phyloP scores from a whole-genome alignment of 2,329 filamentous ascomycete species.

The Colletotrichum plurivorum region DNA sequence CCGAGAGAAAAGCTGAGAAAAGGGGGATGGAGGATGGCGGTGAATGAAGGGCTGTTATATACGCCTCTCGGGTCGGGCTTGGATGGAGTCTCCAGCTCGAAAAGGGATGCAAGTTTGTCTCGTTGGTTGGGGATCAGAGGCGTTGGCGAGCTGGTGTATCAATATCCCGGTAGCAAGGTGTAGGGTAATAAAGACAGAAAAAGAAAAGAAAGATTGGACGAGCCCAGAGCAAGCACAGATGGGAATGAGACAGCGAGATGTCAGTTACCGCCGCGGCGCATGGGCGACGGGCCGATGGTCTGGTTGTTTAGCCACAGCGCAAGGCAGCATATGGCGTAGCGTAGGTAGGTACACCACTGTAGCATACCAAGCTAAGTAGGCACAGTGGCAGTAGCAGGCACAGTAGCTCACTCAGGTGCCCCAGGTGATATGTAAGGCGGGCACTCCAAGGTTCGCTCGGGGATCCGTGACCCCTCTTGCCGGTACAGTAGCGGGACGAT shows the following conservation, averaged over 20 bases:
- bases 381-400: slow-evolving; percentile 16
- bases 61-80: slow-evolving; percentile 6
- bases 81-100: slow-evolving; percentile 16
- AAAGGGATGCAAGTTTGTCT: slow-evolving; percentile 40
- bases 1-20: slow-evolving; percentile 21
- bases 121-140: slow-evolving; percentile 29
- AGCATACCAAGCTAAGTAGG: too few species aligned
- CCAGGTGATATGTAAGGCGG: not conserved
- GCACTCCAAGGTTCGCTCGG: slow-evolving; percentile 29
- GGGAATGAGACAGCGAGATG: slow-evolving; percentile 39
- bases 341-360: too few species aligned
- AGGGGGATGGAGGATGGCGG: slow-evolving; percentile 21
- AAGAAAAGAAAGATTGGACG: slow-evolving; percentile 41
- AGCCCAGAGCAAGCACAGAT: slow-evolving; percentile 37
- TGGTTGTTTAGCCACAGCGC: slow-evolving; percentile 23
- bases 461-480: slow-evolving; percentile 31
- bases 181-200: slow-evolving; percentile 33
- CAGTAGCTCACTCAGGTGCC: not conserved
- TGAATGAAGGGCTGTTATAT: slow-evolving; percentile 35
- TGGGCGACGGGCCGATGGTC: slow-evolving; percentile 32
- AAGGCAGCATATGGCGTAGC: not conserved
- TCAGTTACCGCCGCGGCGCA: slow-evolving; percentile 40
- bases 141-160: slow-evolving; percentile 36
- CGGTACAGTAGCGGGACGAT: slow-evolving; percentile 36
- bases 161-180: slow-evolving; percentile 37